Percentiles rank a stretch among this genome's conserved stretches.
Evolutionary conservation across 2,329 filamentous ascomycete genomes (phyloP).

Genomic region (Exophiala oligosperma): DNA sequence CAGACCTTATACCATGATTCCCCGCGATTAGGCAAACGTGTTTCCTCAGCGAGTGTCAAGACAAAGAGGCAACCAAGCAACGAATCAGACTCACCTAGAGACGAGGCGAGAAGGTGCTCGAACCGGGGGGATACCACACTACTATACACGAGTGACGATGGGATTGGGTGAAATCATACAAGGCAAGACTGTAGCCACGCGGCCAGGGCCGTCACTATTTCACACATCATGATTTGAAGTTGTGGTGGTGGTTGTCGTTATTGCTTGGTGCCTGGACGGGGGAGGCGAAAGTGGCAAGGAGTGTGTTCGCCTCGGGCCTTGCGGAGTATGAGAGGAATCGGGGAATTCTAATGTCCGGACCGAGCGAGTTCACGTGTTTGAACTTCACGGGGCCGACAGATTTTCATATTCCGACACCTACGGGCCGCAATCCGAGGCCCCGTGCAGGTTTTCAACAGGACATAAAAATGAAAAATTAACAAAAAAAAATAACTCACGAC

Average conservation of each 20-base stretch:
- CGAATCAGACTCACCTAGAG: slow-evolving; percentile 21
- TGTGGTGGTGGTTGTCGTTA: not conserved
- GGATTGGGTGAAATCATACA: not conserved
- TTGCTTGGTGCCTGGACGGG: not conserved
- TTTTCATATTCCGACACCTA: no score
- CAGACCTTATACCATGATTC: slow-evolving; percentile 13
- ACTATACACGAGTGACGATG: not conserved
- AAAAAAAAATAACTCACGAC: not conserved
- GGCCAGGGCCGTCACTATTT: not conserved
- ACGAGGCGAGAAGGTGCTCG: slow-evolving; percentile 20
- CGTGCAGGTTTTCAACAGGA: no score
- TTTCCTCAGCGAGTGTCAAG: slow-evolving; percentile 8
- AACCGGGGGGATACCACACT: slow-evolving; percentile 11
- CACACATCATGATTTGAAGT: not conserved
- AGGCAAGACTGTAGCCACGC: not conserved
- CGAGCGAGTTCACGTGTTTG: not conserved
- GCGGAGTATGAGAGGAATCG: not conserved
- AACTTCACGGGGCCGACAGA: no score
- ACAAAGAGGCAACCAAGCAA: not conserved
- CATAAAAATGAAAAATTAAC: no score
- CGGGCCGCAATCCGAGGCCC: no score
- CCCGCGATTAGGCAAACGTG: slow-evolving; percentile 26
- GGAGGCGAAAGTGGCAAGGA: not conserved
- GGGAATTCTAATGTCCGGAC: not conserved
- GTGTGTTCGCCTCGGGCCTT: not conserved